Conservation (phyloP, 2,329 filamentous ascomycete genomes). For the Ascochyta viciae-villosae region DNA sequence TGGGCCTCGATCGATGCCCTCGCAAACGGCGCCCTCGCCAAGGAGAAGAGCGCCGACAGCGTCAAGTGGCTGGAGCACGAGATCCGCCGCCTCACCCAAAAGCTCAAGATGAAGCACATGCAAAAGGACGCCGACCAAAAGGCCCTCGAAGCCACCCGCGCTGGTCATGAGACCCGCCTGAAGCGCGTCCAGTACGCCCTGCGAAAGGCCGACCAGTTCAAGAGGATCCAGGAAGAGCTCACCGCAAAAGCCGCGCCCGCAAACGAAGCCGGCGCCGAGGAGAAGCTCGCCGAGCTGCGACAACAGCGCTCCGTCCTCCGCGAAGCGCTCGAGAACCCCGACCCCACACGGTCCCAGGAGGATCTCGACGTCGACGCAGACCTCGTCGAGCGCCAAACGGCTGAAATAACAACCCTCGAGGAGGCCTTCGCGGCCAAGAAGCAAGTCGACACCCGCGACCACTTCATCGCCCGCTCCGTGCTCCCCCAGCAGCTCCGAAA, state of each 20-base stretch:
- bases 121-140: conserved; percentile 36
- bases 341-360: conserved; percentile 19
- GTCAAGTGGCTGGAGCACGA: conserved; percentile 37
- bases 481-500: conserved; percentile 31
- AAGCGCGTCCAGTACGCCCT: conserved; percentile 32
- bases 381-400: conserved; percentile 17
- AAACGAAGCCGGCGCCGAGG: conserved; percentile 29
- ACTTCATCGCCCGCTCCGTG: conserved; percentile 35
- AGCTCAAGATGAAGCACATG: conserved; percentile 37
- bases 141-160: conserved; percentile 29
- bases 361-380: conserved; percentile 21
- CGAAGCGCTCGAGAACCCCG: conserved; percentile 24
- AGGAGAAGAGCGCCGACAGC: conserved; percentile 25
- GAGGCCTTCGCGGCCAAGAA: conserved; percentile 33
- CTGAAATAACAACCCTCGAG: conserved; percentile 29
- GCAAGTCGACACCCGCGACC: conserved; percentile 22
- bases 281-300: conserved; percentile 24
- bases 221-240: conserved; percentile 25
- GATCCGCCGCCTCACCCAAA: conserved; percentile 30
- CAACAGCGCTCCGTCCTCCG: conserved; percentile 17
- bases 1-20: conserved; percentile 35
- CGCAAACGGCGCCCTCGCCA: conserved; percentile 25
- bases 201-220: conserved; percentile 34
- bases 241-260: conserved; percentile 25
- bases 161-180: conserved; percentile 33